Evolutionary conservation across 192 early-diverging fungal species (phyloP).

Genomic region (Backusella luteola): DNA sequence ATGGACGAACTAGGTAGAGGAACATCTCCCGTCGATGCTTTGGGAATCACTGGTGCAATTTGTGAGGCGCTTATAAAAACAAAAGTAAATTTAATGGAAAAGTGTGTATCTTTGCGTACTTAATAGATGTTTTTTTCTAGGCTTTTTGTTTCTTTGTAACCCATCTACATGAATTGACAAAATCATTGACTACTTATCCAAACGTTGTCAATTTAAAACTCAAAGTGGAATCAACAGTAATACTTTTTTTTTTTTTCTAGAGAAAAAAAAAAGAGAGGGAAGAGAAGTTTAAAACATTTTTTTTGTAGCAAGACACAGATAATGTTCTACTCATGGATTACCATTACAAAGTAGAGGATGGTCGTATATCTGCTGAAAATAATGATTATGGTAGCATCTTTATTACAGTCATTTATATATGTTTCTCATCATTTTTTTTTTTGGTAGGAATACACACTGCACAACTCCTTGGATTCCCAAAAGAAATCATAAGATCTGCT

Average conservation of each 20-base stretch:
- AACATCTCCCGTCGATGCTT: conserved; percentile 64
- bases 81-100: conserved; percentile 43
- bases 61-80: conserved; percentile 59
- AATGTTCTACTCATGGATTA: conserved; percentile 34
- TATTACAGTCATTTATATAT: not conserved
- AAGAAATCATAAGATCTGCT: not conserved
- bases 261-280: not conserved
- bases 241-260: not conserved
- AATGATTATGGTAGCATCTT: conserved; percentile 36
- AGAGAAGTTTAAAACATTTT: not conserved
- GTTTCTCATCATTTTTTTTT: not conserved
- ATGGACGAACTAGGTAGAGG: conserved; percentile 92
- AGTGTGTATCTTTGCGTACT: not conserved
- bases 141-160: conserved; percentile 62
- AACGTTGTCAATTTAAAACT: conserved; percentile 64
- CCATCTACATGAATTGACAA: conserved; percentile 73
- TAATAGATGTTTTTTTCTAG: not conserved
- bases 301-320: conserved; percentile 7
- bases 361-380: conserved; percentile 41
- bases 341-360: conserved; percentile 47
- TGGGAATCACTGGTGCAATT: conserved; percentile 71
- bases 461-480: not conserved
- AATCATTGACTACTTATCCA: conserved; percentile 34
- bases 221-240: conserved; percentile 39
- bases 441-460: not conserved